Base-by-base conservation (phyloP, 75 land plant genomes). In the Pinus tabuliformis region DNA sequence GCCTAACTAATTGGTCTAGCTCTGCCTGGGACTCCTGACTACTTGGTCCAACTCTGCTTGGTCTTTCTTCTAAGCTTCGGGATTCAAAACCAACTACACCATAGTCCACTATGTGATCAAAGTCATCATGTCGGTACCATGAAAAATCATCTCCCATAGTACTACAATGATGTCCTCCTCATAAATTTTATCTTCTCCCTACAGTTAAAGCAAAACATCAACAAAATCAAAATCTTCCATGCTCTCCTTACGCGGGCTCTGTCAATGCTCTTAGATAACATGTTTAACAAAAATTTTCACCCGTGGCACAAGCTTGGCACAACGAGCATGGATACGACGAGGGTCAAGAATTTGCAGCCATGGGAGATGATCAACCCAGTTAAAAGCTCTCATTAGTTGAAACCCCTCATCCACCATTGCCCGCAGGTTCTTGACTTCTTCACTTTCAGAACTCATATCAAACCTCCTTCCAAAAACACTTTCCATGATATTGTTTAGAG, bases 141-240 rank as follows among this genome's bases (percentile, higher is more conserved):
- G 75, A 52, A 88, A 88, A 12, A 89, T 89, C 90, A 89, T 89
- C 73, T 89, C 95, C 93, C 95, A 92, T 2, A 92, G 76, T 17
- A 92, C 87, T 12, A 93, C 86, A 30, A 92, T 73, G 86, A 90
- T 88, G 75, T 92, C 93, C 56, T 83, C 77, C 52, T 92, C 91
- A 1, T 73, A 20, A 6, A 92, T 84, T 82, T 84, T 84, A 72
- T 88, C 86, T 7, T 84, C 86, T 52, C 83, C 88, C 6, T 79
- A 76, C 18, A 92, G 76, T 13, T 80, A 78, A 1, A 90, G 86
- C 30, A 92, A 68, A 36, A 88, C 89, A 59, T 92, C 95, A 45
- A 92, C 95, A 73, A 90, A 90, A 60, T 92, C 95, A 15, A 4
- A 58, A 58, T 58, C 59, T 13, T 0, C 7, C 0, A 0, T 15